Conservation (phyloP, 768 basidiomycete genomes). For the Collybia nuda region DNA sequence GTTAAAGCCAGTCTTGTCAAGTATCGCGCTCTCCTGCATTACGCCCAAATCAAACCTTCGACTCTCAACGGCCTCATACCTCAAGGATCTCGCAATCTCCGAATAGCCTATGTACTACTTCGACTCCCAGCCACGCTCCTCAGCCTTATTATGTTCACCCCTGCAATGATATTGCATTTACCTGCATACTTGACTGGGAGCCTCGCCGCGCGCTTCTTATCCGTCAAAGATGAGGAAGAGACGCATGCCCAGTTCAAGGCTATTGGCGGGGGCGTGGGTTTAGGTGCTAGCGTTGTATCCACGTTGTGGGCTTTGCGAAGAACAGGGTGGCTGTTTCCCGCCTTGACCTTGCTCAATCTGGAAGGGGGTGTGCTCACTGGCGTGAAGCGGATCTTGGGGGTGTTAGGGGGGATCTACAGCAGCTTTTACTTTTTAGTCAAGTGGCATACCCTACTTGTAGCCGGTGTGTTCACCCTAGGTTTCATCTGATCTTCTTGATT, state of each 20-base stretch:
- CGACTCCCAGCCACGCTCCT: conserved; percentile 37
- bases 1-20: too few species aligned
- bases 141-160: conserved; percentile 37
- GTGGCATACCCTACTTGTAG: conserved; percentile 46
- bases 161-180: conserved; percentile 49
- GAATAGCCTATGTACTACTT: conserved; percentile 17
- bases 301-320: too few species aligned
- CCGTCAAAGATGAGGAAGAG: conserved; percentile 56
- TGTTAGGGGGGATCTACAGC: conserved; percentile 23
- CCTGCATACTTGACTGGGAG: conserved; percentile 57
- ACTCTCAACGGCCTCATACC: not conserved
- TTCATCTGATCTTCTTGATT: not conserved
- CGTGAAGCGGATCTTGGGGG: conserved; percentile 12
- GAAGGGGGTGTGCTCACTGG: too few species aligned
- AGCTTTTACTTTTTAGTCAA: conserved; percentile 34
- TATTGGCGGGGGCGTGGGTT: conserved; percentile 52
- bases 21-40: too few species aligned
- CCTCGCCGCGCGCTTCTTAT: conserved; percentile 42
- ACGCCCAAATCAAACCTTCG: not conserved
- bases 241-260: conserved; percentile 71
- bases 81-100: conserved; percentile 30
- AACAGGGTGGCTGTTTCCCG: conserved; percentile 15
- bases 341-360: too few species aligned
- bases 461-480: conserved; percentile 23
- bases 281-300: conserved; percentile 15